Evolutionary conservation across 257 asterid genomes (phyloP).

Genomic region (Knoxia roxburghii): DNA sequence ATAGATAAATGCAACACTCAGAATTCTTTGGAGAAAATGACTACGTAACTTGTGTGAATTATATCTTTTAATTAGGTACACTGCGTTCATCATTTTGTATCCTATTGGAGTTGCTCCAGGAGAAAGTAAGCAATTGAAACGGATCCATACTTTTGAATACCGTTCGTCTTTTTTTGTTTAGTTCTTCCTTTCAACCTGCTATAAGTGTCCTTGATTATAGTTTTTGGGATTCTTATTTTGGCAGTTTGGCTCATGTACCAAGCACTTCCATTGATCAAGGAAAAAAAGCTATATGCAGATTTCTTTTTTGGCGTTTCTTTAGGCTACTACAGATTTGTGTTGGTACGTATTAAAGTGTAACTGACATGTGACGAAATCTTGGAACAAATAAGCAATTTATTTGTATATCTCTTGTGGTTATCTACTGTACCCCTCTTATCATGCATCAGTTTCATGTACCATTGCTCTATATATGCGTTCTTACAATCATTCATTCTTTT

Average conservation of each 20-base stretch:
- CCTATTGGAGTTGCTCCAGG: slow-evolving; percentile 85
- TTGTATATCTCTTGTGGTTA: not conserved
- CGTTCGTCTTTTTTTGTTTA: not conserved
- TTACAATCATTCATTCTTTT: not conserved
- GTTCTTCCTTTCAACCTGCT: not conserved
- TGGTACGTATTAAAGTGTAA: slow-evolving; percentile 33
- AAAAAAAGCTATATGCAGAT: slow-evolving; percentile 56
- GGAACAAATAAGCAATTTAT: not conserved
- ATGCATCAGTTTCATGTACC: not conserved
- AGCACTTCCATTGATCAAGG: slow-evolving; percentile 75
- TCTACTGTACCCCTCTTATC: not conserved
- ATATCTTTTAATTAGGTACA: slow-evolving; percentile 51
- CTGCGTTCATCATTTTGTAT: slow-evolving; percentile 77
- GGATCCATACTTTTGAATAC: not conserved
- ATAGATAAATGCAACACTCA: not conserved
- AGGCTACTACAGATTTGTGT: slow-evolving; percentile 52
- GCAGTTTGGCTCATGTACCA: slow-evolving; percentile 93
- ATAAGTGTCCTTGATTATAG: not conserved
- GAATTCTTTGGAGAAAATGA: slow-evolving; percentile 5
- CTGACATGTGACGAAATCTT: not conserved
- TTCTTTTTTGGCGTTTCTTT: slow-evolving; percentile 43
- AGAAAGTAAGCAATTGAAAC: slow-evolving; percentile 63
- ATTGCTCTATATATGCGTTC: not conserved
- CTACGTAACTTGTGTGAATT: slow-evolving; percentile 3
- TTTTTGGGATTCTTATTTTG: slow-evolving; percentile 2